phyloP scores from a whole-genome alignment of 192 early-diverging fungal genomes.

The Podila epigama region DNA sequence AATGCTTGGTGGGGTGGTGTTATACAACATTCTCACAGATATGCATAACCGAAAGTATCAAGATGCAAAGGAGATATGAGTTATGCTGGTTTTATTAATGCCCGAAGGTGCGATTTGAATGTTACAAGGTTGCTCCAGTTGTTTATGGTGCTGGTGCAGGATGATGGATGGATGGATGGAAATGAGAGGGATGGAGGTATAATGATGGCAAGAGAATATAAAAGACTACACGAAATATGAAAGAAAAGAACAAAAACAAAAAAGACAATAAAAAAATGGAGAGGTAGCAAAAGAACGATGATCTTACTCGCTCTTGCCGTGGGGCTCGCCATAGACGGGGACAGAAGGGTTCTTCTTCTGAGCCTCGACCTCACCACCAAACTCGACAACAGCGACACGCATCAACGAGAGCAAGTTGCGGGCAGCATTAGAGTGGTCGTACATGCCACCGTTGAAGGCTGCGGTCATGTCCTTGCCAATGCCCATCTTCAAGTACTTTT shows the following conservation, averaged over 20 bases:
- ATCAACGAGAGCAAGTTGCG: slow-evolving; percentile 86
- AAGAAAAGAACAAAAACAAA: neutral
- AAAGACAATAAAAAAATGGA: neutral
- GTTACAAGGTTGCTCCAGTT: too few species aligned
- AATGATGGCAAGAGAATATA: too few species aligned
- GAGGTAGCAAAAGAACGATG: neutral
- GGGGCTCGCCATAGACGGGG: slow-evolving; percentile 33
- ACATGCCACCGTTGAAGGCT: slow-evolving; percentile 93
- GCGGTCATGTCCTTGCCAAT: slow-evolving; percentile 92
- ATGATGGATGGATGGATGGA: too few species aligned
- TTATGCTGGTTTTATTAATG: too few species aligned
- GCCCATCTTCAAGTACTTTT: slow-evolving; percentile 72
- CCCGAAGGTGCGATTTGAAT: too few species aligned
- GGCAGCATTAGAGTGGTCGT: slow-evolving; percentile 93
- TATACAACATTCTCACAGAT: too few species aligned
- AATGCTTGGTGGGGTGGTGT: too few species aligned
- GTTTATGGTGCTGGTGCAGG: too few species aligned
- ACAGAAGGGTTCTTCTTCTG: slow-evolving; percentile 52
- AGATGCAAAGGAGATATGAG: too few species aligned
- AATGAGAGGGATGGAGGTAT: slow-evolving; percentile 4
- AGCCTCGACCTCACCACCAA: slow-evolving; percentile 58
- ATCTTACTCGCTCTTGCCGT: slow-evolving; percentile 40
- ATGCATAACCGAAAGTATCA: too few species aligned
- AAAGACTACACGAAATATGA: neutral
- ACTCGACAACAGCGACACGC: slow-evolving; percentile 72